Conservation (phyloP, 495 filamentous ascomycete species). For the Hypoxylon intermedium region DNA sequence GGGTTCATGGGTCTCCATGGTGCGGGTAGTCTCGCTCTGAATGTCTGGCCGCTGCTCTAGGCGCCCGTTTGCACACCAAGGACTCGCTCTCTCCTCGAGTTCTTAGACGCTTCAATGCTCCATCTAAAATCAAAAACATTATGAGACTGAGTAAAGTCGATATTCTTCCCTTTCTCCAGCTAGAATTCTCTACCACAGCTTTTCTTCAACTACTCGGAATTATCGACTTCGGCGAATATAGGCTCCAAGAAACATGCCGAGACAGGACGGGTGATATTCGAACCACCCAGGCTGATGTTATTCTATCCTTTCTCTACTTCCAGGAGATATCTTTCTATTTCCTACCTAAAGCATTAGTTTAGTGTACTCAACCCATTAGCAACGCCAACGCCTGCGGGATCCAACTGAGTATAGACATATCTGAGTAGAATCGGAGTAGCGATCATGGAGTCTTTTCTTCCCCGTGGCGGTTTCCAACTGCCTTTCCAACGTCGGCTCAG, state of each 20-base stretch:
- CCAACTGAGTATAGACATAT: background rate
- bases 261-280: background rate
- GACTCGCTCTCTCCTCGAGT: background rate
- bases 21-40: constrained; percentile 15
- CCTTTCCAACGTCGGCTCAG: constrained; percentile 76
- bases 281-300: background rate
- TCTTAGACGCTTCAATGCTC: background rate
- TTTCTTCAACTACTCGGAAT: background rate
- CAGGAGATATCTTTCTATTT: background rate
- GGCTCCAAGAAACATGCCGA: background rate
- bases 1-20: background rate
- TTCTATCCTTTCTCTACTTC: background rate
- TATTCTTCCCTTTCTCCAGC: too few relatives aligned
- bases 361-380: background rate
- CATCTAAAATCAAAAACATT: constrained; percentile 2
- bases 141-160: too few relatives aligned
- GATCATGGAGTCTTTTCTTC: constrained; percentile 57
- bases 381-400: background rate
- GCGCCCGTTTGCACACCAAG: background rate
- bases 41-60: constrained; percentile 10
- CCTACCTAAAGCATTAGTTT: background rate
- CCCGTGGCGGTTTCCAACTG: constrained; percentile 54
- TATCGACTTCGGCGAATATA: constrained; percentile 4
- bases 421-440: background rate
- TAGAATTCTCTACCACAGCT: background rate